Conservation (phyloP, 2,329 filamentous ascomycete genomes). For the Sporothrix inflata region DNA sequence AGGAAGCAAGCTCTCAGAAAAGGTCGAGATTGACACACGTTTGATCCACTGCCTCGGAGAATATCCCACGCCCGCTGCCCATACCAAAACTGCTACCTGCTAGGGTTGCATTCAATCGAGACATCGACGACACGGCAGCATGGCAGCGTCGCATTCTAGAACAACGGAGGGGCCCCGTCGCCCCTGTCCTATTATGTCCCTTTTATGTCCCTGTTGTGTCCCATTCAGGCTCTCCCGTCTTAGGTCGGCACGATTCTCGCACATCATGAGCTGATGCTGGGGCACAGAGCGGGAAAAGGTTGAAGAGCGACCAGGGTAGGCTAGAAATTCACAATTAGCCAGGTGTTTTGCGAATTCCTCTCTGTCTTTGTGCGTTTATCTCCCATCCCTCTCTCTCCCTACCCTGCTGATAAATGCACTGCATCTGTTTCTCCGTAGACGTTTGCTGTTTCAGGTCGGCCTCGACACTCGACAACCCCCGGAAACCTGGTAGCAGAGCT, state of each 20-base stretch:
- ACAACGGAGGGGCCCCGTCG: neutral
- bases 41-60: constrained; percentile 14
- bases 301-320: neutral
- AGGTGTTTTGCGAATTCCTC: neutral
- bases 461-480: constrained; percentile 9
- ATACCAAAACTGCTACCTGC: neutral
- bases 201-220: neutral
- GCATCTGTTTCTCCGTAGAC: neutral
- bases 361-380: neutral
- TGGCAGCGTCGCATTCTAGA: constrained; percentile 15
- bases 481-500: constrained; percentile 18
- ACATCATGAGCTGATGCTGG: constrained; percentile 31
- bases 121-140: neutral
- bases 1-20: neutral
- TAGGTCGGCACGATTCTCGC: constrained; percentile 30
- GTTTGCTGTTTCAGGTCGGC: constrained; percentile 25
- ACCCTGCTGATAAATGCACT: too few species aligned
- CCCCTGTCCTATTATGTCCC: neutral
- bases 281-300: neutral
- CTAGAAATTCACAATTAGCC: neutral
- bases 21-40: neutral
- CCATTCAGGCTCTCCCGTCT: constrained; percentile 18
- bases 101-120: neutral
- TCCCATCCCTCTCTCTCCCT: neutral
- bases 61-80: neutral